Evolutionary conservation across 2,329 filamentous ascomycete species (phyloP).

Genomic region (Botrytis squamosa): DNA sequence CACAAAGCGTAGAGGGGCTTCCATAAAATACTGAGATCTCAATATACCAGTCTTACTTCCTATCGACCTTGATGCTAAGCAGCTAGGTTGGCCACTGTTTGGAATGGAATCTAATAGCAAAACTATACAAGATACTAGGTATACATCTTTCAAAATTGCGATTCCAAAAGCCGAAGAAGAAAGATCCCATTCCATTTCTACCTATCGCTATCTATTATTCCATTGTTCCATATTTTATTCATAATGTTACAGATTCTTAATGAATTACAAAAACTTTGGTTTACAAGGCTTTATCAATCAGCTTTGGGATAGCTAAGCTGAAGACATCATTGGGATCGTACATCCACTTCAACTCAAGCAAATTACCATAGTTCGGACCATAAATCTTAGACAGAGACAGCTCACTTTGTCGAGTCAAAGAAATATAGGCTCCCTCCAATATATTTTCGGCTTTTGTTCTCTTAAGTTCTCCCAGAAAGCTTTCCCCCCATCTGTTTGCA

Average conservation of each 20-base stretch:
- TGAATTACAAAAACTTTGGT: too few species aligned
- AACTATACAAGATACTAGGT: background rate
- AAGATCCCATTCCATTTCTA: background rate
- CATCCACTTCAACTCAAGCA: conserved; percentile 37
- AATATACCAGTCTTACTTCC: background rate
- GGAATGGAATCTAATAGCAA: background rate
- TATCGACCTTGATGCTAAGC: background rate
- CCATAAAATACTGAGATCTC: background rate
- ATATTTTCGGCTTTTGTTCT: conserved; percentile 35
- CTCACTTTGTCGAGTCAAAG: conserved; percentile 31
- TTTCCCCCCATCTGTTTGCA: conserved; percentile 33
- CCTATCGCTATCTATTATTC: background rate
- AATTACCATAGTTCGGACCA: conserved; percentile 33
- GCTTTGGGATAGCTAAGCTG: conserved; percentile 38
- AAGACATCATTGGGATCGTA: conserved; percentile 43
- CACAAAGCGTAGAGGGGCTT: background rate
- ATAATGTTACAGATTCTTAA: background rate
- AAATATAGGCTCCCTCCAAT: conserved; percentile 39
- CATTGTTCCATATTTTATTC: background rate
- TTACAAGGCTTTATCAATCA: background rate
- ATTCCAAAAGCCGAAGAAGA: background rate
- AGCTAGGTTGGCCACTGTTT: background rate
- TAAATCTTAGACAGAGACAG: conserved; percentile 38
- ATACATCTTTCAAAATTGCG: background rate
- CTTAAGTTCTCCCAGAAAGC: conserved; percentile 27